Conservation (phyloP, 108 stramenopile genomes). For the Nannochloropsis granulata region DNA sequence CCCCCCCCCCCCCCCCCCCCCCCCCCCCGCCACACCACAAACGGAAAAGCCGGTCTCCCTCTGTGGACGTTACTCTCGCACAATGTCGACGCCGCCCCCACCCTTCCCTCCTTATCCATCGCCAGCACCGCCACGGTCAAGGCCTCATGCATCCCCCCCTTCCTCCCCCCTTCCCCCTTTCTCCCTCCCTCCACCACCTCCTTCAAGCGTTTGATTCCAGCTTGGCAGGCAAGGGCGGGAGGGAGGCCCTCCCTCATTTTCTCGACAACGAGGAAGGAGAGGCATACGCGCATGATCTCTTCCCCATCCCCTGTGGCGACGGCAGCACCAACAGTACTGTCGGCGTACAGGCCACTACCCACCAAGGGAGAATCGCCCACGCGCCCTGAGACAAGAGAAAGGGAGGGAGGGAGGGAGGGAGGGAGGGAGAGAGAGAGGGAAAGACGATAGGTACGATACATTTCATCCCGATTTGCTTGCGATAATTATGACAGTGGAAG, state of each 20-base stretch:
- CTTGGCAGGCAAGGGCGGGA: constrained; percentile 13
- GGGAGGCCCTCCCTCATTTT: constrained; percentile 11
- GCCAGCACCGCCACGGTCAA: constrained; percentile 31
- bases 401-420: background rate
- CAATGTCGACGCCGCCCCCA: constrained; percentile 29
- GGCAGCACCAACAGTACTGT: constrained; percentile 24
- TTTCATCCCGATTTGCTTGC: too few species aligned
- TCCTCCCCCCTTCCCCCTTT: background rate
- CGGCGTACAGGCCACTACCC: constrained; percentile 30
- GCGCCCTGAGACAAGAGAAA: constrained; percentile 7
- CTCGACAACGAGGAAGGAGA: constrained; percentile 29
- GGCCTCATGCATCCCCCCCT: constrained; percentile 6
- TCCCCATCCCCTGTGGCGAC: constrained; percentile 36
- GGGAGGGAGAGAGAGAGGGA: background rate
- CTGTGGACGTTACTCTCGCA: constrained; percentile 19
- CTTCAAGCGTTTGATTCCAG: constrained; percentile 14
- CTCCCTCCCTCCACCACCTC: background rate
- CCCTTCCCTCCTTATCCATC: constrained; percentile 8
- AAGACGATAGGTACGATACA: too few species aligned
- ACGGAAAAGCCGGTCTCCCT: constrained; percentile 23
- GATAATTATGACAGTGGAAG: background rate
- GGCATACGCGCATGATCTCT: constrained; percentile 29
- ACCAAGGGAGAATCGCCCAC: constrained; percentile 33
- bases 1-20: too few species aligned
- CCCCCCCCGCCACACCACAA: constrained; percentile 22